Evolutionary conservation across 73 alveolate genomes (phyloP).

Genomic region (Uronychia setigera): DNA sequence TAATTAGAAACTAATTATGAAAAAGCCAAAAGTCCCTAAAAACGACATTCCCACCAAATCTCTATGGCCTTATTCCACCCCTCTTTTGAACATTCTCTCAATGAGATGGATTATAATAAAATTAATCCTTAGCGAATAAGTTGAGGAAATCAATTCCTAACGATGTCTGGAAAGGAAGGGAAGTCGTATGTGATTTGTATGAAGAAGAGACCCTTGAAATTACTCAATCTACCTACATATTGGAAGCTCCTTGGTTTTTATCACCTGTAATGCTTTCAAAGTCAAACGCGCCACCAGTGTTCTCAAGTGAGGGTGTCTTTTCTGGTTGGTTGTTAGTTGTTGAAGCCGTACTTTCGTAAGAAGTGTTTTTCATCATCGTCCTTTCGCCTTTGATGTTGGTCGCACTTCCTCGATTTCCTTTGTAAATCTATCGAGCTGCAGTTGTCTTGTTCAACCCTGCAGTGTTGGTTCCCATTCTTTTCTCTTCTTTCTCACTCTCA

Average conservation of each 20-base stretch:
- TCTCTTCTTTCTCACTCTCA: not conserved
- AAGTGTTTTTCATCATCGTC: not conserved
- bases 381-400: not conserved
- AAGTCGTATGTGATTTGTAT: not conserved
- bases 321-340: not conserved
- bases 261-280: not conserved
- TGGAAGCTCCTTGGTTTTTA: not conserved
- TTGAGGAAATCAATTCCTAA: not conserved
- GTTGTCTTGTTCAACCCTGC: not conserved
- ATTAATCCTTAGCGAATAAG: not conserved
- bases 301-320: not conserved
- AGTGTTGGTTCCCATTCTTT: not conserved
- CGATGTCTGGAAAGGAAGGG: not conserved
- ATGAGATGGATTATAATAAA: too few species aligned
- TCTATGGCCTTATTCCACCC: too few species aligned
- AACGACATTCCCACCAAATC: too few species aligned
- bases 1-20: too few species aligned
- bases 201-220: not conserved
- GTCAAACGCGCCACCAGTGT: slow-evolving; percentile 3
- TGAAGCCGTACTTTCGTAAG: not conserved
- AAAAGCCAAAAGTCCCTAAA: too few species aligned
- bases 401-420: not conserved
- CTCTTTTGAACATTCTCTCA: too few species aligned
- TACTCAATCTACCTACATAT: not conserved
- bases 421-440: not conserved